Base-by-base conservation (phyloP, 768 basidiomycete genomes). In the Lentinula guzmanii region DNA sequence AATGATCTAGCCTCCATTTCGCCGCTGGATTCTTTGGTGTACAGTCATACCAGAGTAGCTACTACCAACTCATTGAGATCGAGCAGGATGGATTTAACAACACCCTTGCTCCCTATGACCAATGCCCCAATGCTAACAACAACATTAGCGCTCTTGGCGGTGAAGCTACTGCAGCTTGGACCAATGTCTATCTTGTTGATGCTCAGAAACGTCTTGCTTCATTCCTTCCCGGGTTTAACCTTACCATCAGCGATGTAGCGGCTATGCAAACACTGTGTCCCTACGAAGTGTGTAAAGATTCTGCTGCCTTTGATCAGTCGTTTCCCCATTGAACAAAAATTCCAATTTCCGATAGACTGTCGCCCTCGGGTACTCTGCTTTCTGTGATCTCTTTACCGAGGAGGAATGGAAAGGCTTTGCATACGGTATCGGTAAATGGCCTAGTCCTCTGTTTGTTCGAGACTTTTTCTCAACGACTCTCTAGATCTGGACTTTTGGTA, bases 321-420 rank as follows among this genome's bases (percentile, higher is more conserved):
- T 55, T 48, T 46, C 6, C 24, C 52, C 42, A 21, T 45, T 34
- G 28, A 28, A 4, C 28, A 28, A 28, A 28, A 28, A 28, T 28
- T 28, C 28, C 10, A 15, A 42, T 37, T 16, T 42, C 4, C 11
- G 24, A n/a, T 55, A 90, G 86, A 90, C 91, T 33, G 90, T 92
- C 50, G 82, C 89, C 0, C 82, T 92, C 5, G 90, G 89, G 0
- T 91, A 85, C 67, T 91, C 90, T 9, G 75, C 79, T 43, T 93
- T 92, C 70, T 93, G 91, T 63, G 82, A 80, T 46, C 71, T 93
- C 13, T 93, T 93, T 71, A 90, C 89, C 0, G 80, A 89, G 66
- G 84, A 87, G 35, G 91, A 93, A 69, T 93, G 90, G 91, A 80
- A 86, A 66, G 86, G 86, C 0, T 92, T 84, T 68, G 84, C 87